Conservation (phyloP, 371 early-diverging fungal species). For the Actinomucor elegans region DNA sequence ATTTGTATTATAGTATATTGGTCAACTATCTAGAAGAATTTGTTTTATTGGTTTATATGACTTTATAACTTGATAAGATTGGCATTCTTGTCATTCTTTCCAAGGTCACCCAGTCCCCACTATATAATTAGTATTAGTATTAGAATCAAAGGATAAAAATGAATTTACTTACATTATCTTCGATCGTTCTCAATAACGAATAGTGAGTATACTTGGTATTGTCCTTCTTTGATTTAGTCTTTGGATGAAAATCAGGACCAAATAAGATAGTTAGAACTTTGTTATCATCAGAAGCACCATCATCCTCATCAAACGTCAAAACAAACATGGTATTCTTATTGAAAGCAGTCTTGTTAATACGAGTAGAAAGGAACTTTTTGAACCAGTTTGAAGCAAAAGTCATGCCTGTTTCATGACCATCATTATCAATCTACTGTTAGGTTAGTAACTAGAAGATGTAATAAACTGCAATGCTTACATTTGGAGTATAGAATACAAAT, state of each 20-base stretch:
- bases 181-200: slow-evolving; percentile 58
- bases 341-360: slow-evolving; percentile 47
- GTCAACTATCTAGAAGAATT: not conserved
- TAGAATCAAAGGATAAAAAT: not conserved
- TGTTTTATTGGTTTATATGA: not conserved
- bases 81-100: slow-evolving; percentile 41
- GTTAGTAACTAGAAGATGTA: no score
- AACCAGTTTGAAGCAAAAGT: slow-evolving; percentile 57
- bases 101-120: slow-evolving; percentile 58
- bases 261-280: slow-evolving; percentile 50
- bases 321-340: slow-evolving; percentile 56
- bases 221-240: slow-evolving; percentile 35
- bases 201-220: slow-evolving; percentile 62
- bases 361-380: slow-evolving; percentile 50
- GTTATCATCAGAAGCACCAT: slow-evolving; percentile 41
- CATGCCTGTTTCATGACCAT: slow-evolving; percentile 58
- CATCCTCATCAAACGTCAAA: slow-evolving; percentile 54
- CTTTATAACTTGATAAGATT: slow-evolving; percentile 4
- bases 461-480: not conserved
- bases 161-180: slow-evolving; percentile 35
- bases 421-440: slow-evolving; percentile 53
- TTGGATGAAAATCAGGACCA: slow-evolving; percentile 48
- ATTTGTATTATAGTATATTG: not conserved
- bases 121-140: not conserved
- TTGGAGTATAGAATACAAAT: slow-evolving; percentile 23